Percentiles rank a stretch among this genome's conserved stretches.
phyloP scores from a whole-genome alignment of 2,329 filamentous ascomycete species.

The Harringtonia aguacate region DNA sequence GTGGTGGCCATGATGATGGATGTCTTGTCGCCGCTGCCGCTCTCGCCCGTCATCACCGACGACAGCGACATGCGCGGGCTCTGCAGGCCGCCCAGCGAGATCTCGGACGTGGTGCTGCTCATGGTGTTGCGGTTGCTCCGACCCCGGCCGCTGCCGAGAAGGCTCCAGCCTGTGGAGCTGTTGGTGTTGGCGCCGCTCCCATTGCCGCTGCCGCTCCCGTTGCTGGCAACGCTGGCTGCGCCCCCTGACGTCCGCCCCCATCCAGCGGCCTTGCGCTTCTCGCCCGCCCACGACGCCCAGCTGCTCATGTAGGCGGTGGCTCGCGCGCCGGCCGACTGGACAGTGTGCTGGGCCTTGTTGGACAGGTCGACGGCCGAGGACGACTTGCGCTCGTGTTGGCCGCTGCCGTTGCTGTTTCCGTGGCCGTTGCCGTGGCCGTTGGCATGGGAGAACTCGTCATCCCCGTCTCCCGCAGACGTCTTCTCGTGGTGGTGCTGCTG shows the following conservation, averaged over 20 bases:
- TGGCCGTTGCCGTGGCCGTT: conserved; percentile 1
- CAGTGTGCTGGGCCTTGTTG: conserved; percentile 35
- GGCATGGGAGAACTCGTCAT: neutral
- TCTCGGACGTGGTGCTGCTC: conserved; percentile 14
- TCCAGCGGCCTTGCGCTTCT: conserved; percentile 58
- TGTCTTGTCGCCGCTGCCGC: conserved; percentile 4
- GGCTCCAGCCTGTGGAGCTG: conserved; percentile 1
- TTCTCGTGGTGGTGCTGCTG: neutral
- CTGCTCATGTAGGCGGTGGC: conserved; percentile 57
- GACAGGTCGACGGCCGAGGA: conserved; percentile 20
- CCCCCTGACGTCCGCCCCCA: conserved; percentile 19
- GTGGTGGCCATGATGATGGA: neutral
- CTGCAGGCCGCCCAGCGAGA: conserved; percentile 5
- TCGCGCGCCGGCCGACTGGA: conserved; percentile 39
- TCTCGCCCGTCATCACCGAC: conserved; percentile 8
- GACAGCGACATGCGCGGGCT: conserved; percentile 11
- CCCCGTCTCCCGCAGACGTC: neutral
- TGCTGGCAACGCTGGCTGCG: neutral
- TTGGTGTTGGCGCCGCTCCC: neutral
- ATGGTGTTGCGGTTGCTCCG: conserved; percentile 13
- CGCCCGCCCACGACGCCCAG: conserved; percentile 61
- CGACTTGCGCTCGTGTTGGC: neutral
- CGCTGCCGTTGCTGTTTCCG: neutral
- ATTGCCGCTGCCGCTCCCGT: conserved; percentile 1
- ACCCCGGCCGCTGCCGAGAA: conserved; percentile 5